A percentile compares a stretch with the other conserved stretches of the same genome.
Evolutionary conservation across 208 protist genomes (phyloP).

Genomic region (Wallacemonas collosoma): DNA sequence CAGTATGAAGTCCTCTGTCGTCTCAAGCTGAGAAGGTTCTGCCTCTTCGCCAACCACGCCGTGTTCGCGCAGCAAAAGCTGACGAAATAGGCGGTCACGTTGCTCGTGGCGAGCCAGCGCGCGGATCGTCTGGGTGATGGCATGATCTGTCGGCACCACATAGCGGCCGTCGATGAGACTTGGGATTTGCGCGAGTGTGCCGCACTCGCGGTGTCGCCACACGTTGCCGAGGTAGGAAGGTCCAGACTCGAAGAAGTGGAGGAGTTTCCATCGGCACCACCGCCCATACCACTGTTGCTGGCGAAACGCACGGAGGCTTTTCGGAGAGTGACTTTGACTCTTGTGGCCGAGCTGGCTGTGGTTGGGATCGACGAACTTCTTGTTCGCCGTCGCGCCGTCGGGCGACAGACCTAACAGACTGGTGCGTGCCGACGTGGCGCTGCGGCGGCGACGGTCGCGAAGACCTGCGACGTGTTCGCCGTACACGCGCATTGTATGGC

Average conservation of each 20-base stretch:
- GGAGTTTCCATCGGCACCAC: slow-evolving; percentile 47
- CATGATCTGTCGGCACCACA: slow-evolving; percentile 22
- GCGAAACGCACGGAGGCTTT: slow-evolving; percentile 26
- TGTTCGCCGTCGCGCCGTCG: neutral
- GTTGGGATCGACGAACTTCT: slow-evolving; percentile 5
- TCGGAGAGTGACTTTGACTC: neutral
- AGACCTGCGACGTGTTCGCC: slow-evolving; percentile 11
- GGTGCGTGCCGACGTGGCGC: neutral
- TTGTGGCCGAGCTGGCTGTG: neutral
- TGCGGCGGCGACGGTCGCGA: slow-evolving; percentile 4
- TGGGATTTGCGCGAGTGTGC: slow-evolving; percentile 3
- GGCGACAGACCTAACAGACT: slow-evolving; percentile 2
- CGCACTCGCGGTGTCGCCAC: slow-evolving; percentile 28
- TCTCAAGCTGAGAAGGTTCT: no score
- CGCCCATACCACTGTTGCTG: slow-evolving; percentile 27
- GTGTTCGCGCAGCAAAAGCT: slow-evolving; percentile 25
- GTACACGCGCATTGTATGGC: neutral
- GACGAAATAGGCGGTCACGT: slow-evolving; percentile 12
- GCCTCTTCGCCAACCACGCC: neutral
- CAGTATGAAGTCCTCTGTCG: no score
- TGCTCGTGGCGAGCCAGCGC: slow-evolving; percentile 5
- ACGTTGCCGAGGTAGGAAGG: slow-evolving; percentile 37
- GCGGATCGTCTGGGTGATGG: slow-evolving; percentile 17
- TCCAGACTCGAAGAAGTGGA: slow-evolving; percentile 40
- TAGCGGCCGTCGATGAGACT: slow-evolving; percentile 30